Base-by-base conservation (phyloP, 2,329 filamentous ascomycete species). In the Aspergillus unguis region DNA sequence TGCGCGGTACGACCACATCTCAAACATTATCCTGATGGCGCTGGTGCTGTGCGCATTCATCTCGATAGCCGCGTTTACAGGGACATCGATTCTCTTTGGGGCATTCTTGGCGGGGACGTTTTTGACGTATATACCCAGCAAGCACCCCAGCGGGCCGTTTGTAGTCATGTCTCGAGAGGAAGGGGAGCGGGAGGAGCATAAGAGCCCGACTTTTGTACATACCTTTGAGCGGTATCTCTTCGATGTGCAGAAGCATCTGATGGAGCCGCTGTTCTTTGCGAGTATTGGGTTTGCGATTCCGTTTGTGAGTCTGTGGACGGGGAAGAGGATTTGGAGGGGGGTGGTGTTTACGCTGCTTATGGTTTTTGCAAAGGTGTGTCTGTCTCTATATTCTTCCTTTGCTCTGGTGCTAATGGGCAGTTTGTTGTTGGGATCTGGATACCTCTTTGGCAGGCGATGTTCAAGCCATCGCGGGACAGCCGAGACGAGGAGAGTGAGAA, bases 41-140 rank as follows among this genome's bases (percentile, higher is more conserved):
- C 48, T 70, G 1, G 62, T 70, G 1, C 56, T 74, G 2, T 65
- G 56, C 2, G 66, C 66, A 0, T 68, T 68, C 3, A 61, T 68
- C 31, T 56, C 43, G 6, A 70, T 73, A 11, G 70, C 71, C 1
- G 64, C 64, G 2, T 74, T 60, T 46, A 58, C 70, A 5, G 72
- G 72, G 3, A 73, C 71, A 3, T 72, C 70, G 0, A 62, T 73
- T 3, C 59, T 74, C 1, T 73, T 72, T 31, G 72, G 71, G 5
- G 64, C 71, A 0, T 74, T 73, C 35, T 56, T 68, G 1, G 66
- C 65, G 0, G 71, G 71, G 0, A 62, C 65, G 1, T 71, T 74
- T 29, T 57, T 73, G 9, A 69, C 69, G 1, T 68, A 69, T 9
- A 53, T 75, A 6, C 67, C 71, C 2, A 70, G 65, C 56, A 71